Evolutionary conservation across 805 yeast genomes (phyloP), one percentile per base, ranked within the genome.

Genomic region (Metschnikowia kunwiensis): DNA sequence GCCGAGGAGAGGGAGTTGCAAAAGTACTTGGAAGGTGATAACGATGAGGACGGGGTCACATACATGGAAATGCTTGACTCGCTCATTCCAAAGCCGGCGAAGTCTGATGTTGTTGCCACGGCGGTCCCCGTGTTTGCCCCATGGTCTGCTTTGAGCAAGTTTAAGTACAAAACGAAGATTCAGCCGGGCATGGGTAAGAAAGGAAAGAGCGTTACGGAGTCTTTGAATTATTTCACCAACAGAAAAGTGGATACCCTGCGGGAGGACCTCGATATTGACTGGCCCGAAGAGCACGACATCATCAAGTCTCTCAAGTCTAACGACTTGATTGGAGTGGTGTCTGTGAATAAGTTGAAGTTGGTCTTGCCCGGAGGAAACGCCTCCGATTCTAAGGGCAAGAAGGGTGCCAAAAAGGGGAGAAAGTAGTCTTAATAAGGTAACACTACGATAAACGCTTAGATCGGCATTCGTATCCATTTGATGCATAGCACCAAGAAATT

Each of bases 41-140:
- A 56, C 24, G 65, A 61, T 23, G 67, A 54, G 19, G 70, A 60
- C 23, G 54, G 56, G 2, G 43, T 55, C 8, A 54, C 64, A 28
- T 69, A 65, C 43, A 56, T 68, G 35, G 67, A 66, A 27, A 71
- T 73, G 21, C 55, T 70, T 5, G 80, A 74, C 47, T 53, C 68
- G 3, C 56, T 76, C 17, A 51, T 73, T 16, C 38, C 67, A 11
- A 68, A 72, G 22, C 79, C 80, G 1, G 55, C 60, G 8, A 51
- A 63, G 19, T 54, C 62, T 1, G 95, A 85, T 52, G 62, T 52
- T 3, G 63, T 85, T 8, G 51, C 68, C 8, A 85, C 79, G 39
- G 78, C 84, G 5, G 74, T 91, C 9, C 94, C 96, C 1, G 79
- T 86, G 13, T 91, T 88, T 70, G 97, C 93, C 0, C 98, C 98